These are phyloP conservation scores for Neospora caninum DNA, from an alignment of 169 alveolate species.

Conservation along the genomic window DNA sequence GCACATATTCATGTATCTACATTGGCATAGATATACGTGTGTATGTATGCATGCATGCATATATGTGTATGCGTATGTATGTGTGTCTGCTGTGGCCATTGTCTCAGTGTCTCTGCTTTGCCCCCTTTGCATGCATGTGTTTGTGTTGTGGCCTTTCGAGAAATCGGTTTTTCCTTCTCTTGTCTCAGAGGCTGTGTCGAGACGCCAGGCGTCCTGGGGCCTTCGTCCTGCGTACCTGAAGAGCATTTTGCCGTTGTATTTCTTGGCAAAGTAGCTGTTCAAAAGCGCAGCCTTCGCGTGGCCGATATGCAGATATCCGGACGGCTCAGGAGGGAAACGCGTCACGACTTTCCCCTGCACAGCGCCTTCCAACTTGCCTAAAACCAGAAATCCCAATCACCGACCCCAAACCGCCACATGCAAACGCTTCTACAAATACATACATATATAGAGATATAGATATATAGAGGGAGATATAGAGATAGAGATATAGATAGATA, in stretches of 20 bases:
- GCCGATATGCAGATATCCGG: slow-evolving; percentile 99
- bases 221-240: slow-evolving; percentile 72
- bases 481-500: background rate
- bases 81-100: too few relatives aligned
- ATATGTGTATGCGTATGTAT: too few relatives aligned
- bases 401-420: background rate
- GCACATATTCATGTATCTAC: background rate
- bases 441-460: background rate
- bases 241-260: slow-evolving; percentile 95
- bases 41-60: background rate
- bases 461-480: background rate
- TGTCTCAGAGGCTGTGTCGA: too few relatives aligned
- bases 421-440: background rate
- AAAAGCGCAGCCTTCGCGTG: slow-evolving; percentile 98
- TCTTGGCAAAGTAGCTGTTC: slow-evolving; percentile 94
- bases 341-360: slow-evolving; percentile 96
- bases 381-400: too few relatives aligned
- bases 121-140: background rate
- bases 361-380: slow-evolving; percentile 86
- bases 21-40: background rate
- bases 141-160: too few relatives aligned
- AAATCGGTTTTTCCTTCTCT: too few relatives aligned
- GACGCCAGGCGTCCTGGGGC: too few relatives aligned
- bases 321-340: slow-evolving; percentile 99
- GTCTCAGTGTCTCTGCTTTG: too few relatives aligned